A percentile compares a stretch with the other conserved stretches of the same genome.
These are phyloP conservation scores for Debaryomyces udenii DNA, from an alignment of 1,139 yeast genomes.

Conservation along the genomic window DNA sequence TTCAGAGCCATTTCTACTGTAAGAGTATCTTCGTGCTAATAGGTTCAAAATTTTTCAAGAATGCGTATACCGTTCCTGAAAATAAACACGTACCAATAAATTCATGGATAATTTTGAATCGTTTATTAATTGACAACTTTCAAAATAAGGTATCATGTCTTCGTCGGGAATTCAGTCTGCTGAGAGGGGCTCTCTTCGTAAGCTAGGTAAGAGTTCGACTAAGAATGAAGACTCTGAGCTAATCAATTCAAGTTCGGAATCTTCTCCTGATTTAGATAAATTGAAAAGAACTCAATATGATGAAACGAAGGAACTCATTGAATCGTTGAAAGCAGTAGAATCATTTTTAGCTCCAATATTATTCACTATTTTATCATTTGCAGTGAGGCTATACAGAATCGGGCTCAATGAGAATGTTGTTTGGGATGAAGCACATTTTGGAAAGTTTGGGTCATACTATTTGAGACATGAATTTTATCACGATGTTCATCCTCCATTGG, in stretches of 20 bases:
- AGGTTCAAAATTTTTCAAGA: constrained; percentile 7
- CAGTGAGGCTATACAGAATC: constrained; percentile 56
- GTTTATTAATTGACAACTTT: not conserved
- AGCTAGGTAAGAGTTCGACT: constrained; percentile 15
- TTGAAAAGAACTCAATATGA: constrained; percentile 32
- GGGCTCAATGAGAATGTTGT: constrained; percentile 55
- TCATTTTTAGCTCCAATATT: constrained; percentile 47
- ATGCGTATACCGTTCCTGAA: constrained; percentile 6
- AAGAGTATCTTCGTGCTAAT: too few species aligned
- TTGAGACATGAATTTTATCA: constrained; percentile 92
- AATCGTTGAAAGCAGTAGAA: constrained; percentile 37
- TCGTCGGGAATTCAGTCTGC: constrained; percentile 27
- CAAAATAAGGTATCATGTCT: constrained; percentile 22
- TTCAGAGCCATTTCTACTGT: too few species aligned
- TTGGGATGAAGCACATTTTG: constrained; percentile 79
- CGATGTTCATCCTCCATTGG: constrained; percentile 98
- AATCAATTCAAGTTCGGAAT: constrained; percentile 17
- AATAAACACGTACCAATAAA: constrained; percentile 10
- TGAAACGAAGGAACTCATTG: constrained; percentile 34
- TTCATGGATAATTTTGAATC: not conserved
- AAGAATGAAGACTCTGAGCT: constrained; percentile 15
- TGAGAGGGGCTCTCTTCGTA: constrained; percentile 25
- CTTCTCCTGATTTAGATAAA: constrained; percentile 22
- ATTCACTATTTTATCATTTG: constrained; percentile 52
- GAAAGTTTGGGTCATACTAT: constrained; percentile 92